These are phyloP conservation scores for Abelmoschus esculentus DNA, from an alignment of 345 rosid genomes.

Conservation along the genomic window DNA sequence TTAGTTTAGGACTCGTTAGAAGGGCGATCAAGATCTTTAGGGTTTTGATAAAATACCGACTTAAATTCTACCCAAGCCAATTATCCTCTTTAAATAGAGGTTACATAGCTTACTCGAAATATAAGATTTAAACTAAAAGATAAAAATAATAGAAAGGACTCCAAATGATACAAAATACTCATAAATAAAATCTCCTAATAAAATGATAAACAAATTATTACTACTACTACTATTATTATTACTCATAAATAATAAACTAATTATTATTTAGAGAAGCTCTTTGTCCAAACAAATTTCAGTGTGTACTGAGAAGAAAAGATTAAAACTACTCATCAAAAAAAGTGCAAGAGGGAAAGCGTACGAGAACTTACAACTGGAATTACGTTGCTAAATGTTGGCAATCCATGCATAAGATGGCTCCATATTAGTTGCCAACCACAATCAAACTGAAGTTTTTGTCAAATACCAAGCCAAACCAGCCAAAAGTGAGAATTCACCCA, in stretches of 20 bases:
- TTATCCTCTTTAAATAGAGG: too few relatives aligned
- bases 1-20: too few relatives aligned
- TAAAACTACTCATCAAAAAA: neutral
- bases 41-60: too few relatives aligned
- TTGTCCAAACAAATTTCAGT: neutral
- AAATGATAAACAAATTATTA: neutral
- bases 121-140: too few relatives aligned
- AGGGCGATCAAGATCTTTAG: too few relatives aligned
- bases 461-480: slow-evolving; percentile 6
- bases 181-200: neutral
- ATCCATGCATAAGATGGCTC: slow-evolving; percentile 63
- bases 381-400: slow-evolving; percentile 67
- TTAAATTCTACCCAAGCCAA: too few relatives aligned
- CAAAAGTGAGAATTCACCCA: neutral
- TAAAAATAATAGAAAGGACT: too few relatives aligned
- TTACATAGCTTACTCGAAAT: too few relatives aligned
- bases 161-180: too few relatives aligned
- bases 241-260: too few relatives aligned
- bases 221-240: too few relatives aligned
- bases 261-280: neutral
- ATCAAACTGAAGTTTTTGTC: slow-evolving; percentile 42
- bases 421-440: slow-evolving; percentile 74
- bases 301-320: neutral
- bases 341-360: neutral
- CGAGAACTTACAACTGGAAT: slow-evolving; percentile 57